Percentiles rank a stretch among this genome's conserved stretches.
Conservation (phyloP, 345 rosid genomes). For the Heritiera fomes region DNA sequence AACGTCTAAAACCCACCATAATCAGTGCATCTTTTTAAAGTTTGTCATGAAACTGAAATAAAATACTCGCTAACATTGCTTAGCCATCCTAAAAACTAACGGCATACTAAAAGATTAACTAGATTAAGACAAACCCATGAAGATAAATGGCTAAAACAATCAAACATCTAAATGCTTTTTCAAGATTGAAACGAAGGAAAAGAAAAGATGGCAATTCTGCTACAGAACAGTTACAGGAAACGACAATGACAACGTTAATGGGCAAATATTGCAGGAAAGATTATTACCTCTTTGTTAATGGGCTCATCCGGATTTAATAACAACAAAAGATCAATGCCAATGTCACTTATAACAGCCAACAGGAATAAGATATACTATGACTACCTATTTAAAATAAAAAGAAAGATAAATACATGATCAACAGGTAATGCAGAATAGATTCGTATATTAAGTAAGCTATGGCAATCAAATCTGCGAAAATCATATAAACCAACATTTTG, state of each 20-base stretch:
- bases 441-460: no score
- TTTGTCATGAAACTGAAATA: not conserved
- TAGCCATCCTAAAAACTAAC: not conserved
- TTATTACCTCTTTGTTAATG: not conserved
- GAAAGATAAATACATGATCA: no score
- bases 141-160: slow-evolving; percentile 1
- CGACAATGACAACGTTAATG: not conserved
- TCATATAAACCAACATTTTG: no score
- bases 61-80: no score
- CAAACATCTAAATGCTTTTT: not conserved
- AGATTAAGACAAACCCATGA: slow-evolving; percentile 3
- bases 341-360: no score
- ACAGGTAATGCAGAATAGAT: no score
- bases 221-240: not conserved
- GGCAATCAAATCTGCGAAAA: no score
- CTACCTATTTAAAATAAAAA: no score
- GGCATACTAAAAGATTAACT: not conserved
- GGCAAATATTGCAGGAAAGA: not conserved
- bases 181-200: not conserved
- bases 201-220: not conserved
- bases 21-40: not conserved
- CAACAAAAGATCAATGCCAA: no score
- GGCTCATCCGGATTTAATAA: no score
- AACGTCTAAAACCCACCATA: not conserved
- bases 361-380: no score